Conservation (phyloP, 495 filamentous ascomycete species). For the Neurospora tetraspora region DNA sequence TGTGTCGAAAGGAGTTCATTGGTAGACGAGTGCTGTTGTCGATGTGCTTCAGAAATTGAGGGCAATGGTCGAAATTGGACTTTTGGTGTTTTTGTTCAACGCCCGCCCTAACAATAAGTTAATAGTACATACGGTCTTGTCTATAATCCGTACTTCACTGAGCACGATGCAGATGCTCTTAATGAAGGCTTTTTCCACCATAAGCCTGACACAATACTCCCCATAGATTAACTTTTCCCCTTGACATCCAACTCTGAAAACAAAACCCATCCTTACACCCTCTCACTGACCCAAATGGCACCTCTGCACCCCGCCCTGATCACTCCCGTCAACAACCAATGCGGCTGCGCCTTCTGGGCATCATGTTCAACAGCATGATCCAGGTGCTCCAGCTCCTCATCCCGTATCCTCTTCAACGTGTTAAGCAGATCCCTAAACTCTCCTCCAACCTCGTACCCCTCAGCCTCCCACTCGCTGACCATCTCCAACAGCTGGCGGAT, state of each 20-base stretch:
- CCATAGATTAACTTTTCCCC: neutral
- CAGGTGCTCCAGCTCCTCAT: slow-evolving; percentile 94
- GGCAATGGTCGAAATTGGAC: neutral
- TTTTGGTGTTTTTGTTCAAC: neutral
- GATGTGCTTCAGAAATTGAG: neutral
- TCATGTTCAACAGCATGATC: slow-evolving; percentile 93
- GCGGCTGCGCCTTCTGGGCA: slow-evolving; percentile 75
- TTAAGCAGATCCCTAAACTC: slow-evolving; percentile 66
- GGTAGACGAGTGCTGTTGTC: neutral
- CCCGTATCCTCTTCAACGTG: slow-evolving; percentile 73
- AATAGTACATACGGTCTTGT: neutral
- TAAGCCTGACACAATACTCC: neutral
- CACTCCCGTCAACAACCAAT: slow-evolving; percentile 78
- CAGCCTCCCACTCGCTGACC: slow-evolving; percentile 51
- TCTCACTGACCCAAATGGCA: slow-evolving; percentile 90
- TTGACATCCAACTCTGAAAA: neutral
- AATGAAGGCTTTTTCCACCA: too few species aligned
- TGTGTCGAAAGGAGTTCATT: neutral
- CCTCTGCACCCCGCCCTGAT: slow-evolving; percentile 81
- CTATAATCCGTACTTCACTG: neutral
- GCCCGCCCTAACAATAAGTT: neutral
- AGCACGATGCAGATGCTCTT: neutral
- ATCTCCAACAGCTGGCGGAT: slow-evolving; percentile 71
- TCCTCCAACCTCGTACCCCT: slow-evolving; percentile 67
- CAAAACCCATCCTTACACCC: slow-evolving; percentile 39